Conservation (phyloP, 1,284 basidiomycete species). For the Entoloma clypeatum region DNA sequence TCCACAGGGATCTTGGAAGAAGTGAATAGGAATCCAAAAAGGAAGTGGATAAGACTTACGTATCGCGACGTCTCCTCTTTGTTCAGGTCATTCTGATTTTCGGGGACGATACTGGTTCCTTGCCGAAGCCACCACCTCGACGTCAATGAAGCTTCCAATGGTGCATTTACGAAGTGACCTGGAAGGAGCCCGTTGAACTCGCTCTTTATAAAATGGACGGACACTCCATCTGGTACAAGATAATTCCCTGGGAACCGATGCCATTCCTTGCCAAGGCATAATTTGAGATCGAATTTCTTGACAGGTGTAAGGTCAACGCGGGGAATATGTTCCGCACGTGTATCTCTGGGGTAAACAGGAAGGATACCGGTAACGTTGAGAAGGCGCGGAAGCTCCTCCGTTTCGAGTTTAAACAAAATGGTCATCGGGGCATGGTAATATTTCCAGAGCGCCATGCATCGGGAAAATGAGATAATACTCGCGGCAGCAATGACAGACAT, state of each 20-base stretch:
- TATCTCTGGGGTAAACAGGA: slow-evolving; percentile 39
- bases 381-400: slow-evolving; percentile 75
- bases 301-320: slow-evolving; percentile 71
- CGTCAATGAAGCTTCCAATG: slow-evolving; percentile 23
- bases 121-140: slow-evolving; percentile 58
- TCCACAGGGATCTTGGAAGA: slow-evolving; percentile 61
- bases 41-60: slow-evolving; percentile 48
- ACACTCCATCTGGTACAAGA: slow-evolving; percentile 79
- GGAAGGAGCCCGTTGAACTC: slow-evolving; percentile 90
- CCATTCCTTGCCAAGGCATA: slow-evolving; percentile 97
- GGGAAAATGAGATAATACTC: slow-evolving; percentile 70
- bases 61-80: slow-evolving; percentile 76
- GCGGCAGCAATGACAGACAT: slow-evolving; percentile 64
- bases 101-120: slow-evolving; percentile 62
- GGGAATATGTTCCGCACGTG: slow-evolving; percentile 47
- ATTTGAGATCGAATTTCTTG: slow-evolving; percentile 65
- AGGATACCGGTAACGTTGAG: slow-evolving; percentile 71
- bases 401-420: slow-evolving; percentile 71
- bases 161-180: slow-evolving; percentile 59
- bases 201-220: slow-evolving; percentile 85
- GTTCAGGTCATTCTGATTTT: slow-evolving; percentile 87
- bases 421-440: slow-evolving; percentile 93
- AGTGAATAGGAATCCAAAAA: slow-evolving; percentile 8
- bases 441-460: slow-evolving; percentile 76
- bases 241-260: slow-evolving; percentile 91